Conservation (phyloP, 345 rosid species). For the Pistacia atlantica region DNA sequence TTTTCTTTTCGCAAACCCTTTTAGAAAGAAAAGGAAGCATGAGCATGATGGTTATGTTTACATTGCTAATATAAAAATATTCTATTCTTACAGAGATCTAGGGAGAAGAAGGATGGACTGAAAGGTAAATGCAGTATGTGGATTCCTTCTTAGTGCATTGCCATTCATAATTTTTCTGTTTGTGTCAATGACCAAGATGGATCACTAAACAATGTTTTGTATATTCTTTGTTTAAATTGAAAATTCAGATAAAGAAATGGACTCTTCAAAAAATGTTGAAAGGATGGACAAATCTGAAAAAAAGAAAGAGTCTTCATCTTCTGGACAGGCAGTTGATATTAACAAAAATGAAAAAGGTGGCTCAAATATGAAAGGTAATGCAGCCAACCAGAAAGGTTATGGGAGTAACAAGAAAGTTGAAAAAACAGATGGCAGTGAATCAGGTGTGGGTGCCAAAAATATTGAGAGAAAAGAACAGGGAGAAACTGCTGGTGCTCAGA, state of each 20-base stretch:
- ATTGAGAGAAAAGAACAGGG: constrained; percentile 41
- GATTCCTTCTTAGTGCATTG: constrained; percentile 6
- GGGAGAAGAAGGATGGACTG: constrained; percentile 51
- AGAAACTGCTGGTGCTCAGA: constrained; percentile 42
- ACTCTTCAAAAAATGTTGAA: constrained; percentile 40
- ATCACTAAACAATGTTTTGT: not conserved
- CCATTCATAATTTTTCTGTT: constrained; percentile 9
- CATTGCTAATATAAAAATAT: constrained; percentile 14
- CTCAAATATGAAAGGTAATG: constrained; percentile 36
- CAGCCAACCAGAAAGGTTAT: constrained; percentile 32
- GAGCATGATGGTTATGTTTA: constrained; percentile 10
- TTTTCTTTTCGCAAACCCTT: not conserved
- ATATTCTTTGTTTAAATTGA: not conserved
- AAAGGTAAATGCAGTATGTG: constrained; percentile 49
- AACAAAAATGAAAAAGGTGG: constrained; percentile 42
- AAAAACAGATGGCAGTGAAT: constrained; percentile 34
- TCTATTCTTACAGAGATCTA: constrained; percentile 45
- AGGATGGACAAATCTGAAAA: constrained; percentile 38
- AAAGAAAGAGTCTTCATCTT: constrained; percentile 33
- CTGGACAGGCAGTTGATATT: constrained; percentile 28
- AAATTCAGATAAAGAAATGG: constrained; percentile 38
- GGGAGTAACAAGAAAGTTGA: constrained; percentile 33
- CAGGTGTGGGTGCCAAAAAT: constrained; percentile 33
- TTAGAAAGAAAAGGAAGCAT: not conserved
- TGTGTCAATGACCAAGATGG: constrained; percentile 10